A percentile compares a stretch with the other conserved stretches of the same genome.
Conservation (phyloP, 305 asterid genomes). For the Rubia tinctorum region DNA sequence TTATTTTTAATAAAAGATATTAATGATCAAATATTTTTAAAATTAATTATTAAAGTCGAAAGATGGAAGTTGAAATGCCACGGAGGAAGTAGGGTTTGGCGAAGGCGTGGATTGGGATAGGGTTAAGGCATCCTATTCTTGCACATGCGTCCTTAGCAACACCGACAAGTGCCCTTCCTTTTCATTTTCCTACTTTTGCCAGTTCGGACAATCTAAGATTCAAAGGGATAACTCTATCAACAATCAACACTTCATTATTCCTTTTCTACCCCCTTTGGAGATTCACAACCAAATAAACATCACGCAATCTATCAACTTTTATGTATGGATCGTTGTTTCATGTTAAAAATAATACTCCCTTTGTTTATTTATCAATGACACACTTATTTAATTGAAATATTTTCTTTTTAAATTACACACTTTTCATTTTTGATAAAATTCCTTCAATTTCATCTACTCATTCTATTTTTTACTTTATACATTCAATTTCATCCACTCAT, state of each 20-base stretch:
- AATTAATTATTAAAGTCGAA: too few relatives aligned
- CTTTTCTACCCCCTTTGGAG: background rate
- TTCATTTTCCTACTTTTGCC: slow-evolving; percentile 6
- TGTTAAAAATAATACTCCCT: too few relatives aligned
- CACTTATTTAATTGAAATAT: background rate
- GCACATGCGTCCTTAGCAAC: slow-evolving; percentile 15
- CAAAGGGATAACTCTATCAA: background rate
- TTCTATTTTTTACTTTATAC: too few relatives aligned
- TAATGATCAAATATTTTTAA: too few relatives aligned
- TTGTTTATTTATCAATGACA: background rate
- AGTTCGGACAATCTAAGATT: slow-evolving; percentile 3
- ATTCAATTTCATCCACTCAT: too few relatives aligned
- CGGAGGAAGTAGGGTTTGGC: too few relatives aligned
- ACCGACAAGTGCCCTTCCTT: slow-evolving; percentile 8
- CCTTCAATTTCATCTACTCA: too few relatives aligned
- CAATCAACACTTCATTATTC: background rate
- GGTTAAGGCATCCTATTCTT: slow-evolving; percentile 10
- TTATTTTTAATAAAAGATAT: too few relatives aligned
- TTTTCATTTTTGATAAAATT: too few relatives aligned
- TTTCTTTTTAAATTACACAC: background rate
- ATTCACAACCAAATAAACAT: background rate
- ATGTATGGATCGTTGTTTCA: too few relatives aligned
- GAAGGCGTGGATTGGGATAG: background rate
- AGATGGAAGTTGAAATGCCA: too few relatives aligned
- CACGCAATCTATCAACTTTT: background rate